phyloP scores from a whole-genome alignment of 2,329 filamentous ascomycete genomes.

The Fusarium robinianum region DNA sequence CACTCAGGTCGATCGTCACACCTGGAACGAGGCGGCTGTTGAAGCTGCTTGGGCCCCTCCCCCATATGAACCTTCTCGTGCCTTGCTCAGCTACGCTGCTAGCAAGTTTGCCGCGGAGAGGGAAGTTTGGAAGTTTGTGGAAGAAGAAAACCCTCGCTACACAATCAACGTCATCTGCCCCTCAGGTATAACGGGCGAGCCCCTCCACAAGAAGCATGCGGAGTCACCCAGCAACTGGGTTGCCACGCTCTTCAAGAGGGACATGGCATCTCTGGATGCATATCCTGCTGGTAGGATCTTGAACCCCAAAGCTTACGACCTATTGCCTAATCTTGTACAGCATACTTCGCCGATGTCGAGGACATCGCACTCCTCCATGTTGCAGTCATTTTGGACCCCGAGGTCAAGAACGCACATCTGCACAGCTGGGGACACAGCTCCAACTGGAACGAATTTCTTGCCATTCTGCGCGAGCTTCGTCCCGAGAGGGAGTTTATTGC shows the following conservation, averaged over 20 bases:
- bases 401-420: conserved; percentile 9
- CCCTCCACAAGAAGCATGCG: conserved; percentile 26
- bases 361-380: conserved; percentile 16
- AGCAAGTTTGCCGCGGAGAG: conserved; percentile 41
- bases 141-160: conserved; percentile 34
- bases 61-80: conserved; percentile 26
- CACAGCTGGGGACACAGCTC: conserved; percentile 9
- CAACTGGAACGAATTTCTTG: conserved; percentile 17
- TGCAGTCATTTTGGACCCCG: conserved; percentile 7
- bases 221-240: conserved; percentile 3
- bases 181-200: conserved; percentile 18
- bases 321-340: not conserved
- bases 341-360: conserved; percentile 9
- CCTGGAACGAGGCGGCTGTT: conserved; percentile 41
- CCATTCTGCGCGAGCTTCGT: conserved; percentile 6
- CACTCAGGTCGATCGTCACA: conserved; percentile 24
- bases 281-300: conserved; percentile 2
- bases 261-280: conserved; percentile 4
- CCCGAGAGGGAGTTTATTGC: conserved; percentile 8
- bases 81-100: conserved; percentile 34
- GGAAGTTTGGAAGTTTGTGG: conserved; percentile 37
- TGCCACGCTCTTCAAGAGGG: not conserved
- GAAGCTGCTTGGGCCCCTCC: conserved; percentile 39
- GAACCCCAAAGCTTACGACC: not conserved
- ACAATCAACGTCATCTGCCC: conserved; percentile 29